Conservation (phyloP, 352 stramenopile genomes). For the Thraustochytrium striatum region DNA sequence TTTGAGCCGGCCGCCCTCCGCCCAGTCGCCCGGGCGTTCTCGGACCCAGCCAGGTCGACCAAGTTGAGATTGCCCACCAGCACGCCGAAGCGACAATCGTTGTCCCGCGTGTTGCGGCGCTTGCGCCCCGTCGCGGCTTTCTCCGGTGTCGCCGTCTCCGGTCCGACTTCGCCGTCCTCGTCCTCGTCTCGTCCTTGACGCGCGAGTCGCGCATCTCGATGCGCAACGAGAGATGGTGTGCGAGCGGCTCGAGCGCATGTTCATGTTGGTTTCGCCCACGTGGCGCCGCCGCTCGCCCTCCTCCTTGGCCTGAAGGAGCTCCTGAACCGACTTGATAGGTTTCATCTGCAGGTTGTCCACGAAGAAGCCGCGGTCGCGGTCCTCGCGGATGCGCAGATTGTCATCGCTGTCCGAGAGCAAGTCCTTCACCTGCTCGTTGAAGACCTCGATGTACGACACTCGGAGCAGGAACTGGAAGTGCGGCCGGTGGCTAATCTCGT, state of each 20-base stretch:
- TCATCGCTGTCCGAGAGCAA: conserved; percentile 82
- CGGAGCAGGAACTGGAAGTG: conserved; percentile 71
- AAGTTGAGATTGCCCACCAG: conserved; percentile 85
- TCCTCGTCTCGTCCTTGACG: conserved; percentile 57
- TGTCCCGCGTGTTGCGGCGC: neutral
- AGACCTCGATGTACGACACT: conserved; percentile 89
- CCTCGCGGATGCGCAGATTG: conserved; percentile 83
- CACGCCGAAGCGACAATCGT: conserved; percentile 37
- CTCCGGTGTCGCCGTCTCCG: neutral
- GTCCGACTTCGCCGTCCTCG: neutral
- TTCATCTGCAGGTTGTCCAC: conserved; percentile 88
- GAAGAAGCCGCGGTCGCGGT: conserved; percentile 66
- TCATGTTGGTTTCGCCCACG: conserved; percentile 86
- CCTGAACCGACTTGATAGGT: conserved; percentile 70
- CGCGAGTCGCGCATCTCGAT: conserved; percentile 91
- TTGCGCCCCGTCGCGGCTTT: neutral
- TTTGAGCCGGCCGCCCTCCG: conserved; percentile 38
- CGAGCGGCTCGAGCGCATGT: conserved; percentile 70
- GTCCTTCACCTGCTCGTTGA: conserved; percentile 89
- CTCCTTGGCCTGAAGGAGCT: conserved; percentile 85
- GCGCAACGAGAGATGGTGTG: conserved; percentile 82
- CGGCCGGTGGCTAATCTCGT: conserved; percentile 25
- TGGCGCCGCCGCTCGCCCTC: conserved; percentile 89
- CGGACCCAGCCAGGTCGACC: conserved; percentile 90
- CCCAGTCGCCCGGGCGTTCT: conserved; percentile 30